Base-by-base conservation (phyloP, 2,329 filamentous ascomycete species). In the Fusarium sp. region DNA sequence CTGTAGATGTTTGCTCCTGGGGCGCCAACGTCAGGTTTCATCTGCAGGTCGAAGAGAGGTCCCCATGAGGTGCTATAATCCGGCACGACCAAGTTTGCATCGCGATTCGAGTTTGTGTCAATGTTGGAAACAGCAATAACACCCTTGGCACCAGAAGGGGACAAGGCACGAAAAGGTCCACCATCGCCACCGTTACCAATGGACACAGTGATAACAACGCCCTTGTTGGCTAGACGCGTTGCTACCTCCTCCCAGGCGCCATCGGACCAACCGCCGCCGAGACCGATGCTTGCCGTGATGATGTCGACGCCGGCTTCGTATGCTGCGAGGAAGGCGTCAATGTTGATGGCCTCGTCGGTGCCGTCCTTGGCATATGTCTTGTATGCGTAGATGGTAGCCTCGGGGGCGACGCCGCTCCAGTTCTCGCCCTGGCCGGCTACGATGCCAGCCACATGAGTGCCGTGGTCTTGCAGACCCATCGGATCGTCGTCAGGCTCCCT, bases 101-200 rank as follows among this genome's bases (percentile, higher is more conserved):
- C 73, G 51, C 74, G 69, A 31, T 75, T 71, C 66, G 79, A 79
- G 31, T 53, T 11, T 1, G 29, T 33, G 13, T 33, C 13, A 4
- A 53, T 34, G 9, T 36, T 50, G 31, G 29, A n/a, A 14, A 61
- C 51, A 42, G 58, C 54, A 29, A 58, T 5, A 7, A 44, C 33
- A 8, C 33, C 27, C 27, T 64, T 40, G 2, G 29, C 38, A 20
- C 40, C 25, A 18, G 31, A 25, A 4, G 44, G 33, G 6, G 14
- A 58, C 27, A 36, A 50, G 20, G 59, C 49, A 18, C 34, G 50
- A 7, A 40, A 54, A 14, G 59, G 63, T 9, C 63, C 63, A 14
- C 31, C 50, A 1, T 53, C 50, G 9, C 50, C 50, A 4, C 18
- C 27, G 50, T 53, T 53, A 5, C 50, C 50, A 2, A 27, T 20